Conservation (phyloP, 768 basidiomycete species). For the Amanita jacksonii region DNA sequence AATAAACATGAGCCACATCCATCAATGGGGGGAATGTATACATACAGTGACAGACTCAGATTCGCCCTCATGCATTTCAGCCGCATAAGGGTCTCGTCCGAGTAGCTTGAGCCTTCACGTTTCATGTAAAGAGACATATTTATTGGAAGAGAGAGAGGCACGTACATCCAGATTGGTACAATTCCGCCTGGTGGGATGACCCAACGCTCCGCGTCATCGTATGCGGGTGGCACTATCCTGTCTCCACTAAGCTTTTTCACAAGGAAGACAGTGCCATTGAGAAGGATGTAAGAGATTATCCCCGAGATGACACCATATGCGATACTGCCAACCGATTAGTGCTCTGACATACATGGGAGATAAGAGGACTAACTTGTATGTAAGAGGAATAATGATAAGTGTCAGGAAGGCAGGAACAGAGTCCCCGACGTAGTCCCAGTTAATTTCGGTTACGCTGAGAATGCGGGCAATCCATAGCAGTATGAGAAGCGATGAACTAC, state of each 20-base stretch:
- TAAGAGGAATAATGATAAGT: slow-evolving; percentile 67
- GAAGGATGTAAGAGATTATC: slow-evolving; percentile 54
- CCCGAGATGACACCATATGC: slow-evolving; percentile 87
- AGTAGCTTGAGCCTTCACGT: slow-evolving; percentile 2
- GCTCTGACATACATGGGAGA: no score
- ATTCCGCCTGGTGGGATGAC: slow-evolving; percentile 62
- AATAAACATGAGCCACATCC: no score
- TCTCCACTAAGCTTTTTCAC: slow-evolving; percentile 47
- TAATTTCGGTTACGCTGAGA: slow-evolving; percentile 65
- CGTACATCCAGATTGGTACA: slow-evolving; percentile 60
- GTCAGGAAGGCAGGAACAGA: slow-evolving; percentile 83
- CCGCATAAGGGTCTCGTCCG: background rate
- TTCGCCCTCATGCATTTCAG: no score
- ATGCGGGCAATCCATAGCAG: background rate
- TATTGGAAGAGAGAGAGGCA: slow-evolving; percentile 11
- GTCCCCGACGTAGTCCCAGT: slow-evolving; percentile 85
- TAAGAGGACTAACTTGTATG: slow-evolving; percentile 60
- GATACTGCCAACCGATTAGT: slow-evolving; percentile 54
- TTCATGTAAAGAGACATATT: slow-evolving; percentile 2
- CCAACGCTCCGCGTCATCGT: slow-evolving; percentile 60
- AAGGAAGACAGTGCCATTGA: slow-evolving; percentile 61
- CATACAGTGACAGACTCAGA: no score
- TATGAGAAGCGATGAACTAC: slow-evolving; percentile 17
- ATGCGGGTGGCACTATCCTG: slow-evolving; percentile 54
- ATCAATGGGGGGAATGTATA: no score